These are phyloP conservation scores for Ambrosiella beaveri DNA, from an alignment of 2,329 filamentous ascomycete genomes.

Conservation along the genomic window DNA sequence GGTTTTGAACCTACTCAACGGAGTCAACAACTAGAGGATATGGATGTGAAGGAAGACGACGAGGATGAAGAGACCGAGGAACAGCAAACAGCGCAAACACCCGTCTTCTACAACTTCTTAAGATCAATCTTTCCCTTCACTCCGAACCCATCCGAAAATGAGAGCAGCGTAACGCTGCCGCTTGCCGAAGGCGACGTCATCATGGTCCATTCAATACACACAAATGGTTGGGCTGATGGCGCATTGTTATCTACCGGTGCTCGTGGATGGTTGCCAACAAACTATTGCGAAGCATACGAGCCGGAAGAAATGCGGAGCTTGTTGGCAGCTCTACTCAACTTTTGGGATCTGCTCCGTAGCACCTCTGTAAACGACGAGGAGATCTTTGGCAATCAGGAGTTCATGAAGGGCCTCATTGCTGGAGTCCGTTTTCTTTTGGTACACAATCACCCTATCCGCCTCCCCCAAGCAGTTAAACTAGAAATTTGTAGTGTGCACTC, in stretches of 20 bases:
- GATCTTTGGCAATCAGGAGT: constrained; percentile 79
- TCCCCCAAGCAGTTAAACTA: background rate
- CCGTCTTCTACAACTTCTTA: constrained; percentile 83
- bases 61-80: constrained; percentile 18
- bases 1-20: constrained; percentile 24
- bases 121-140: constrained; percentile 89
- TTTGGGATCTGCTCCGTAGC: constrained; percentile 78
- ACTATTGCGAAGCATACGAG: constrained; percentile 93
- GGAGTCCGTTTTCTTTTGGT: constrained; percentile 82
- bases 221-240: constrained; percentile 96
- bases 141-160: constrained; percentile 57
- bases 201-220: constrained; percentile 88
- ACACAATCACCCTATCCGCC: constrained; percentile 23
- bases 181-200: constrained; percentile 84
- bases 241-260: constrained; percentile 73
- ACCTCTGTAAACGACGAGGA: constrained; percentile 57
- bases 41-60: constrained; percentile 14
- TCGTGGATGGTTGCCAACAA: constrained; percentile 90
- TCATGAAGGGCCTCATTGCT: constrained; percentile 84
- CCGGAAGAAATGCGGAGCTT: constrained; percentile 72
- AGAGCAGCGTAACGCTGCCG: constrained; percentile 73
- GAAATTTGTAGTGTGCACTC: too few relatives aligned
- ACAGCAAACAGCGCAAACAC: constrained; percentile 25
- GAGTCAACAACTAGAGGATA: background rate
- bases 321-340: constrained; percentile 70